Percentiles rank a stretch among this genome's conserved stretches.
Conservation (phyloP, 2,329 filamentous ascomycete species). For the Torrubiellomyces zombiae region DNA sequence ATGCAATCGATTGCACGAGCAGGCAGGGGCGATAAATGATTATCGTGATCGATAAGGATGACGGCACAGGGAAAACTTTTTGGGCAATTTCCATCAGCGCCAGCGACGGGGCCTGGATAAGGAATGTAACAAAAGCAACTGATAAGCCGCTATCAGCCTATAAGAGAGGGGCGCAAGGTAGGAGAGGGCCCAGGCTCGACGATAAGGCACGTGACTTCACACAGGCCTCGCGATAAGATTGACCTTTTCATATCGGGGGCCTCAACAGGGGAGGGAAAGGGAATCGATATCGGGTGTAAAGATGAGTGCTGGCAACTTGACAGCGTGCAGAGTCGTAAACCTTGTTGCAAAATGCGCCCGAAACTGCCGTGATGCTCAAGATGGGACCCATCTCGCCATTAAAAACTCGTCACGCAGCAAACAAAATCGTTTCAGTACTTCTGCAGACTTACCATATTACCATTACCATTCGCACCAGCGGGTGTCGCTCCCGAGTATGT, state of each 20-base stretch:
- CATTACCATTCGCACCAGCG: slow-evolving; percentile 22
- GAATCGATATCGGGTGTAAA: too few species aligned
- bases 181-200: slow-evolving; percentile 1
- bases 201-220: slow-evolving; percentile 15
- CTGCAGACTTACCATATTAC: slow-evolving; percentile 21
- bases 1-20: slow-evolving; percentile 9
- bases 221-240: slow-evolving; percentile 5
- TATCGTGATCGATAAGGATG: slow-evolving; percentile 22
- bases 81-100: slow-evolving; percentile 11
- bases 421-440: neutral
- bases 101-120: too few species aligned
- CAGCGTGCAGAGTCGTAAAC: too few species aligned
- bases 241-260: slow-evolving; percentile 1
- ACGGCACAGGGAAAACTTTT: slow-evolving; percentile 18
- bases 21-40: slow-evolving; percentile 14
- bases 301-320: too few species aligned
- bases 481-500: slow-evolving; percentile 18
- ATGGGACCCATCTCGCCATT: neutral
- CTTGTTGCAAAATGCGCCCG: too few species aligned
- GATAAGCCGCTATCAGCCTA: slow-evolving; percentile 19
- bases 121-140: too few species aligned
- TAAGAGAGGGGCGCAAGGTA: neutral
- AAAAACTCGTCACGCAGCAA: neutral
- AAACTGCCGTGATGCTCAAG: neutral
- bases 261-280: neutral